A percentile compares a stretch with the other conserved stretches of the same genome.
phyloP scores from a whole-genome alignment of 331 rosid genomes.

The Rosa hybrid region DNA sequence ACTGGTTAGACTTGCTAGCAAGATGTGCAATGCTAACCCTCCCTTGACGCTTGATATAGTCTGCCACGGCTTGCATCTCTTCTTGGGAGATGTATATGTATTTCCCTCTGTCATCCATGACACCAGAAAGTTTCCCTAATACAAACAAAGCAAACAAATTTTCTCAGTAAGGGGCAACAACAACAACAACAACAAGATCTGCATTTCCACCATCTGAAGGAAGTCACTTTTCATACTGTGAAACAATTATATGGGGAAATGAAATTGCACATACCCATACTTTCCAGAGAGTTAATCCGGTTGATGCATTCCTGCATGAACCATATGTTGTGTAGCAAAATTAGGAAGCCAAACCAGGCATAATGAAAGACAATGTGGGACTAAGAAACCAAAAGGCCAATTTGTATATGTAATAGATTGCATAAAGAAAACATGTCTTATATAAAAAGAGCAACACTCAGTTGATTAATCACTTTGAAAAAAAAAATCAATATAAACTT shows the following conservation, averaged over 20 bases:
- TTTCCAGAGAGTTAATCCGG: slow-evolving; percentile 81
- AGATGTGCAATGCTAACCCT: slow-evolving; percentile 93
- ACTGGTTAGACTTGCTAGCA: slow-evolving; percentile 97
- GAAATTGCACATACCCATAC: slow-evolving; percentile 62
- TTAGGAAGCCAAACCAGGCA: not conserved
- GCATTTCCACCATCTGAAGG: not conserved
- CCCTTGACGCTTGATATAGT: slow-evolving; percentile 79
- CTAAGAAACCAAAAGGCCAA: not conserved
- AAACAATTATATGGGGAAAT: slow-evolving; percentile 1
- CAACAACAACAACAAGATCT: not conserved
- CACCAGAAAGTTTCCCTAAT: slow-evolving; percentile 91
- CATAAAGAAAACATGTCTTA: not conserved
- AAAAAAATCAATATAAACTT: not conserved
- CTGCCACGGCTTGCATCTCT: slow-evolving; percentile 98
- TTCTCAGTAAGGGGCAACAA: not conserved
- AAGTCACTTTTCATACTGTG: not conserved
- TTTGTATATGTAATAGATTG: not conserved
- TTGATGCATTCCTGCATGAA: slow-evolving; percentile 91
- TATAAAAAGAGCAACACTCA: not conserved
- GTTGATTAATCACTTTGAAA: not conserved
- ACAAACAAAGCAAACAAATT: slow-evolving; percentile 11
- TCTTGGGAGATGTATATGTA: slow-evolving; percentile 86
- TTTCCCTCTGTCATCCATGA: slow-evolving; percentile 97
- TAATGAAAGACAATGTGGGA: not conserved
- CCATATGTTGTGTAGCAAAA: slow-evolving; percentile 20